These are phyloP conservation scores for Aspergillus hortae DNA, from an alignment of 2,329 filamentous ascomycete species.

Conservation along the genomic window DNA sequence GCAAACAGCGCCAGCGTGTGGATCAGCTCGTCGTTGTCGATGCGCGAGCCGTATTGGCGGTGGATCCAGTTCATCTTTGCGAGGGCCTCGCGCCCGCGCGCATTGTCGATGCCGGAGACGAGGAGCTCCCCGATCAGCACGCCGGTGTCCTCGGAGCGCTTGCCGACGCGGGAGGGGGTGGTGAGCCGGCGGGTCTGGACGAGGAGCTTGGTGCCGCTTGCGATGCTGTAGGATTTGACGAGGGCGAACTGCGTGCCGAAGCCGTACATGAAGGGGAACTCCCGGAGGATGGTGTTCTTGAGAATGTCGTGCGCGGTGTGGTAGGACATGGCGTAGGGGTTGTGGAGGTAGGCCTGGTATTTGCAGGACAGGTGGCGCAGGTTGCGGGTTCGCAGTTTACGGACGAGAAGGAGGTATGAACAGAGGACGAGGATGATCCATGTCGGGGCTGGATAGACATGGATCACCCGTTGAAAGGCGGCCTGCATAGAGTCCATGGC, in stretches of 20 bases:
- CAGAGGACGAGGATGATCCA: not conserved
- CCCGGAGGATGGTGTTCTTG: not conserved
- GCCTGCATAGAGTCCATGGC: too few species aligned
- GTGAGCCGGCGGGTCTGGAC: slow-evolving; percentile 4
- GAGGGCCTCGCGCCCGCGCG: slow-evolving; percentile 1
- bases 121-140: slow-evolving; percentile 3
- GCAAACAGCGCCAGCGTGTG: slow-evolving; percentile 4
- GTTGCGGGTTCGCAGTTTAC: not conserved
- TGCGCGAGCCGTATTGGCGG: slow-evolving; percentile 2
- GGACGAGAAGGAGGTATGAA: not conserved
- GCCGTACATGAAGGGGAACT: slow-evolving; percentile 8
- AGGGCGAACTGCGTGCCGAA: slow-evolving; percentile 5
- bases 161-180: slow-evolving; percentile 2
- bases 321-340: slow-evolving; percentile 7
- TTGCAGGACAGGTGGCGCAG: not conserved
- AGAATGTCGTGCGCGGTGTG: slow-evolving; percentile 3
- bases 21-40: slow-evolving; percentile 6
- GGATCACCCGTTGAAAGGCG: too few species aligned
- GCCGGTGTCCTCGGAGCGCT: slow-evolving; percentile 5
- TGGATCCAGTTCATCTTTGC: slow-evolving; percentile 8
- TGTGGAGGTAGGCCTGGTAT: not conserved
- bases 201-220: slow-evolving; percentile 5
- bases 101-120: not conserved
- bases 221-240: slow-evolving; percentile 9
- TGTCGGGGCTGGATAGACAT: not conserved